Percentiles rank a stretch among this genome's conserved stretches.
phyloP scores from a whole-genome alignment of 2,329 filamentous ascomycete genomes.

The Paecilomyces variotii region DNA sequence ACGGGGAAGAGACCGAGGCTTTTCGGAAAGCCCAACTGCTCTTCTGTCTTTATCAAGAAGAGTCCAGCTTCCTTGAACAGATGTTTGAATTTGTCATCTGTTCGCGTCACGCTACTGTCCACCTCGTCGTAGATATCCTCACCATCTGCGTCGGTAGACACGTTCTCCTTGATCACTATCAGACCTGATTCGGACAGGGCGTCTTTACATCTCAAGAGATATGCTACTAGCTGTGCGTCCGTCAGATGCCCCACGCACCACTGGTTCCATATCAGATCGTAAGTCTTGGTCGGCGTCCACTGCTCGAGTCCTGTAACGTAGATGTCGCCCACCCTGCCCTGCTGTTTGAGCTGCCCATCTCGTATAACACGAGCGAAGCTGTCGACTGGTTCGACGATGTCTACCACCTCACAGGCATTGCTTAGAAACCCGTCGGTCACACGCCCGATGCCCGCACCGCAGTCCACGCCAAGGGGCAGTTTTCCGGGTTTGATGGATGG shows the following conservation, averaged over 20 bases:
- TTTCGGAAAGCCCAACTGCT: slow-evolving; percentile 64
- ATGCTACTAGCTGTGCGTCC: slow-evolving; percentile 62
- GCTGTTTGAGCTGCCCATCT: slow-evolving; percentile 24
- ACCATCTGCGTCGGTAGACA: slow-evolving; percentile 45
- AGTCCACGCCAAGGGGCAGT: slow-evolving; percentile 44
- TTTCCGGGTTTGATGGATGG: slow-evolving; percentile 11
- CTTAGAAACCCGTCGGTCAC: slow-evolving; percentile 72
- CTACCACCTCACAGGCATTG: slow-evolving; percentile 60
- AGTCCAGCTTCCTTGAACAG: slow-evolving; percentile 65
- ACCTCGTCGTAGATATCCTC: slow-evolving; percentile 65
- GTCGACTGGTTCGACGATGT: slow-evolving; percentile 75
- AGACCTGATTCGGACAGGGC: slow-evolving; percentile 38
- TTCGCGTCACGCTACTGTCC: slow-evolving; percentile 72
- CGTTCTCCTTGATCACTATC: slow-evolving; percentile 76
- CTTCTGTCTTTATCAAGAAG: slow-evolving; percentile 59
- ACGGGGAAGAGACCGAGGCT: slow-evolving; percentile 60
- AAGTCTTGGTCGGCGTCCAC: slow-evolving; percentile 53
- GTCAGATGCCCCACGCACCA: slow-evolving; percentile 83
- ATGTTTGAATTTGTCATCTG: slow-evolving; percentile 60
- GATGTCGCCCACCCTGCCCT: slow-evolving; percentile 52
- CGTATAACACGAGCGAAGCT: slow-evolving; percentile 65
- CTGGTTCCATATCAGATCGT: slow-evolving; percentile 82
- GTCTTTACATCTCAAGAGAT: slow-evolving; percentile 53
- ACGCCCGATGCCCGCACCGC: slow-evolving; percentile 67
- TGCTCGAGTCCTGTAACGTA: slow-evolving; percentile 67